These are phyloP conservation scores for Adansonia rubrostipa DNA, from an alignment of 441 rosid genomes.

Conservation along the genomic window DNA sequence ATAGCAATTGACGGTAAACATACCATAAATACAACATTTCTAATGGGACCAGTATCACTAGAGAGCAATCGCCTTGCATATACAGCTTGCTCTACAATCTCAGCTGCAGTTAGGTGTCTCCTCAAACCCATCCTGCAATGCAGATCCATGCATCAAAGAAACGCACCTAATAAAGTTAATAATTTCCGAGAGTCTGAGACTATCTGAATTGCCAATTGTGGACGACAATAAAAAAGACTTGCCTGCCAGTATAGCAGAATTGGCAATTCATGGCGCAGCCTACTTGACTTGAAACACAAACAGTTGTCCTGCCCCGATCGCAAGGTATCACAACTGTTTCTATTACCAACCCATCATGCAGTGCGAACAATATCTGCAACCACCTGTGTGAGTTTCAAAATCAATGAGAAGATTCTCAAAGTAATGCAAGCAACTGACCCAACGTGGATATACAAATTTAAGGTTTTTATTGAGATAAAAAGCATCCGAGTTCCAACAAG, in stretches of 20 bases:
- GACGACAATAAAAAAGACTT: constrained; percentile 26
- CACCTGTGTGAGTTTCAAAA: constrained; percentile 75
- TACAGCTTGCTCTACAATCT: constrained; percentile 91
- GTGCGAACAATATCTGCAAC: constrained; percentile 84
- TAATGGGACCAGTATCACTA: constrained; percentile 64
- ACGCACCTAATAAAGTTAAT: constrained; percentile 3
- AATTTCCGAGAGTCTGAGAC: not conserved
- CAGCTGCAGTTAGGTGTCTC: constrained; percentile 83
- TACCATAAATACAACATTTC: constrained; percentile 94
- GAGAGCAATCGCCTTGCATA: constrained; percentile 66
- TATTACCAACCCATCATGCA: constrained; percentile 76
- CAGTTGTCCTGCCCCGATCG: constrained; percentile 78
- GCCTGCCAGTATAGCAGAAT: constrained; percentile 93
- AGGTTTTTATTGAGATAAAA: not conserved
- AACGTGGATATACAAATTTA: not conserved
- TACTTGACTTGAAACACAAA: constrained; percentile 91
- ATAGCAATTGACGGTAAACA: constrained; percentile 18
- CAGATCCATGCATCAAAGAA: constrained; percentile 15
- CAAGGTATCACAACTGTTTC: constrained; percentile 92
- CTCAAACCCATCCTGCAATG: constrained; percentile 79
- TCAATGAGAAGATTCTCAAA: constrained; percentile 64
- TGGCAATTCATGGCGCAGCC: constrained; percentile 98
- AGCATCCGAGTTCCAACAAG: not conserved
- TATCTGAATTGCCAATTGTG: not conserved
- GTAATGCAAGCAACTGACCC: constrained; percentile 1